Conservation (phyloP, 1,284 basidiomycete genomes). For the Pholiota adiposa region DNA sequence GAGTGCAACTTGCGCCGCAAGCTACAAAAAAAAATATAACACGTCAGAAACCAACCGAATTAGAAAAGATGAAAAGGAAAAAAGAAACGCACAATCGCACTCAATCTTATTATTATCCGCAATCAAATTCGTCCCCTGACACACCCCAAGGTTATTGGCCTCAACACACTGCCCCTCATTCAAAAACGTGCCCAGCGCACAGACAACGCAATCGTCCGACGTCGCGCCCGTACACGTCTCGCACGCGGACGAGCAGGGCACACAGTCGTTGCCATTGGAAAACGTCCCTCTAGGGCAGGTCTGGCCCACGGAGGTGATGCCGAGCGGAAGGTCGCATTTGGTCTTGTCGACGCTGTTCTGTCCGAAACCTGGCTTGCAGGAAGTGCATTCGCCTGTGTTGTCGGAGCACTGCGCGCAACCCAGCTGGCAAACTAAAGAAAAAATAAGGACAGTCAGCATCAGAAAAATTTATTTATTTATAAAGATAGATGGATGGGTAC, state of each 20-base stretch:
- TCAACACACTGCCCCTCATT: conserved; percentile 70
- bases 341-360: conserved; percentile 68
- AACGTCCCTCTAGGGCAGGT: conserved; percentile 71
- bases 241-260: conserved; percentile 68
- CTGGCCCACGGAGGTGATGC: conserved; percentile 55
- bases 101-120: conserved; percentile 79
- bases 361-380: conserved; percentile 70
- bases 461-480: background rate
- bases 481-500: conserved; percentile 29
- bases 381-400: conserved; percentile 67
- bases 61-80: background rate
- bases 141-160: conserved; percentile 69
- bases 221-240: conserved; percentile 70
- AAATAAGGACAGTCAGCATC: conserved; percentile 15
- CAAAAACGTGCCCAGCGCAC: conserved; percentile 59
- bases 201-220: conserved; percentile 71
- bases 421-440: conserved; percentile 60
- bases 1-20: conserved; percentile 78
- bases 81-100: conserved; percentile 70
- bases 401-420: conserved; percentile 74
- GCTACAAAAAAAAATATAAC: conserved; percentile 38
- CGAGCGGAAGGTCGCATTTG: conserved; percentile 58
- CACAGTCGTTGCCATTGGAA: conserved; percentile 57
- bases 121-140: conserved; percentile 68
- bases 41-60: conserved; percentile 1